phyloP scores from a whole-genome alignment of 306 rosid genomes.

The Acacia crassicarpa region DNA sequence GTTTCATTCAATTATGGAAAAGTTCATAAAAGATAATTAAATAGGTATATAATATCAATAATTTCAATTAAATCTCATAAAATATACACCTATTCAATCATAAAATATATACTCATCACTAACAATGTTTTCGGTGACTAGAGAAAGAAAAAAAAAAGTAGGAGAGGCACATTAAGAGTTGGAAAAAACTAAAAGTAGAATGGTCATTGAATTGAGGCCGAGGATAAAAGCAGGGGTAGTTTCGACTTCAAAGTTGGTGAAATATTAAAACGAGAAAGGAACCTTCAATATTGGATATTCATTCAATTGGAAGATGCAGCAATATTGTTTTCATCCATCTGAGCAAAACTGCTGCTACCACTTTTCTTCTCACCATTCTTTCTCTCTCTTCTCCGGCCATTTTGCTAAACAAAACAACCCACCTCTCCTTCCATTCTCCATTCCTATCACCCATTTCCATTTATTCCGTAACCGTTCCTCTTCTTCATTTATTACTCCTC shows the following conservation, averaged over 20 bases:
- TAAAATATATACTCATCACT: no score
- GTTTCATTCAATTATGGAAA: no score
- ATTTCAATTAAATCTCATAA: no score
- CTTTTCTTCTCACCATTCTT: not conserved
- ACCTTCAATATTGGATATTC: not conserved
- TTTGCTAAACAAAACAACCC: not conserved
- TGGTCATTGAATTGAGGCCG: not conserved
- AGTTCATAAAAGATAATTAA: no score
- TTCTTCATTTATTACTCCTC: not conserved
- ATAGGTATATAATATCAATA: no score
- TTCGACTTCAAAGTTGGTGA: slow-evolving; percentile 12
- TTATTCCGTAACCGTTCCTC: not conserved
- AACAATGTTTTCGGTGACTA: not conserved
- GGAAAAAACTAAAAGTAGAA: not conserved
- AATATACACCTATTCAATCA: no score
- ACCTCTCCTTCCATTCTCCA: not conserved
- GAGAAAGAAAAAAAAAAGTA: not conserved
- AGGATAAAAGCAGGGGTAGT: slow-evolving; percentile 19
- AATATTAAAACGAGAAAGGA: not conserved
- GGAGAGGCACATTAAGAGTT: not conserved
- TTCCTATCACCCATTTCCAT: not conserved
- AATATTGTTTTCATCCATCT: not conserved
- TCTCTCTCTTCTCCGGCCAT: not conserved
- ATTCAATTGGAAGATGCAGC: slow-evolving; percentile 1
- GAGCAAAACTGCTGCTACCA: not conserved